phyloP scores from a whole-genome alignment of 192 early-diverging fungal species.

The Backusella australiensis region DNA sequence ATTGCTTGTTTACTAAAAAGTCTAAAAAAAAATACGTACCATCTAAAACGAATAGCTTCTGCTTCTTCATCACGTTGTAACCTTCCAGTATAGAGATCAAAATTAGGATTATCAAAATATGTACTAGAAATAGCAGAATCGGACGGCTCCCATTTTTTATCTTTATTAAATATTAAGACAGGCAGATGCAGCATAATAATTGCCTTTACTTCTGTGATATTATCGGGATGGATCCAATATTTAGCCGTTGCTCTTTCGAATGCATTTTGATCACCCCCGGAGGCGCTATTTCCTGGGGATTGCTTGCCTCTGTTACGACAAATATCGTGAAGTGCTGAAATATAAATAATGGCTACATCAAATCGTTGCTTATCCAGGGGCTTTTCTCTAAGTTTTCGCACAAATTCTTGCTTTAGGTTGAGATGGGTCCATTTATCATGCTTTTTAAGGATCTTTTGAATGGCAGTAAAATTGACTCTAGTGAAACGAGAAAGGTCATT shows the following conservation, averaged over 20 bases:
- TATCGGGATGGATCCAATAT: conserved; percentile 43
- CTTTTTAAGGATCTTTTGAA: conserved; percentile 96
- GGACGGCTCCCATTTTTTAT: conserved; percentile 45
- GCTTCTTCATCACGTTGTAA: conserved; percentile 33
- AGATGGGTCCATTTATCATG: conserved; percentile 91
- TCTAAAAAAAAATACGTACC: conserved; percentile 52
- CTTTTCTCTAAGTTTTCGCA: conserved; percentile 69
- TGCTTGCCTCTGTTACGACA: conserved; percentile 50
- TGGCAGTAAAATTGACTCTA: conserved; percentile 78
- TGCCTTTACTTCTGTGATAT: conserved; percentile 39
- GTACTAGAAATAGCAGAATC: conserved; percentile 36
- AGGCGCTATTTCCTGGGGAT: conserved; percentile 21
- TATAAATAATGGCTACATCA: conserved; percentile 82
- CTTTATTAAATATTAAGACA: conserved; percentile 45
- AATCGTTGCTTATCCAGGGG: conserved; percentile 87
- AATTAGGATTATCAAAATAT: conserved; percentile 37
- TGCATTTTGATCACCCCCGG: conserved; percentile 38
- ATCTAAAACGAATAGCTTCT: conserved; percentile 37
- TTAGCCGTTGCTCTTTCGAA: conserved; percentile 82
- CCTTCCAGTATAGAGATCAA: conserved; percentile 34
- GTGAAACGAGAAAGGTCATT: conserved; percentile 80
- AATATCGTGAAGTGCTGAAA: conserved; percentile 79
- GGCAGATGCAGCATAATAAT: conserved; percentile 38
- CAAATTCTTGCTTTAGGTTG: conserved; percentile 72
- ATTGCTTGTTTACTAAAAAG: not conserved